phyloP scores from a whole-genome alignment of 495 filamentous ascomycete species.

The Penicillium alfredii region DNA sequence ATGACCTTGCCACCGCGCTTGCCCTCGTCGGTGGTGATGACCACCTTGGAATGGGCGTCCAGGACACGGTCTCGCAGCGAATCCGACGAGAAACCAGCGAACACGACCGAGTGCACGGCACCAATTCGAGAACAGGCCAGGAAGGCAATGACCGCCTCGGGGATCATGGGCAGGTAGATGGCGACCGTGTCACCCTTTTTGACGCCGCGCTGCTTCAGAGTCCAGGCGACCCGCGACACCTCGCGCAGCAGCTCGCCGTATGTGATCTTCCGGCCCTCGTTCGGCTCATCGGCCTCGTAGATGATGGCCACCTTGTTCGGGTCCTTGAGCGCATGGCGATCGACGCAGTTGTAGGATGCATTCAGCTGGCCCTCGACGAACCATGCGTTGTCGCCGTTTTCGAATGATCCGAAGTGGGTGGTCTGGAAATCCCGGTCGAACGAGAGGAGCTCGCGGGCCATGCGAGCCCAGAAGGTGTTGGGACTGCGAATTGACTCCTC shows the following conservation, averaged over 20 bases:
- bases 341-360: slow-evolving; percentile 95
- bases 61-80: slow-evolving; percentile 93
- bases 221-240: slow-evolving; percentile 78
- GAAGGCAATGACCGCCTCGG: slow-evolving; percentile 87
- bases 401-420: slow-evolving; percentile 70
- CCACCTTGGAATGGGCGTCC: slow-evolving; percentile 81
- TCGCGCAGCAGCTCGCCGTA: slow-evolving; percentile 92
- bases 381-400: slow-evolving; percentile 84
- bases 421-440: slow-evolving; percentile 93
- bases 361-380: slow-evolving; percentile 92
- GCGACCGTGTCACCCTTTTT: slow-evolving; percentile 97
- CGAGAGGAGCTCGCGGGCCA: slow-evolving; percentile 81
- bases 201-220: slow-evolving; percentile 89
- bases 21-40: slow-evolving; percentile 96
- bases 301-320: slow-evolving; percentile 92
- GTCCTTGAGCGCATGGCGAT: slow-evolving; percentile 89
- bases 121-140: slow-evolving; percentile 89
- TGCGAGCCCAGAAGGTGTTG: slow-evolving; percentile 81
- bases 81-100: slow-evolving; percentile 96
- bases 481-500: slow-evolving; percentile 93
- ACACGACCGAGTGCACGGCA: slow-evolving; percentile 96
- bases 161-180: slow-evolving; percentile 98
- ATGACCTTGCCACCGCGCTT: slow-evolving; percentile 97
- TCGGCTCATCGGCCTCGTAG: slow-evolving; percentile 93
- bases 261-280: slow-evolving; percentile 80